A percentile compares a stretch with the other conserved stretches of the same genome.
phyloP scores from a whole-genome alignment of 78 protist genomes.

The Cavenderia fasciculata region DNA sequence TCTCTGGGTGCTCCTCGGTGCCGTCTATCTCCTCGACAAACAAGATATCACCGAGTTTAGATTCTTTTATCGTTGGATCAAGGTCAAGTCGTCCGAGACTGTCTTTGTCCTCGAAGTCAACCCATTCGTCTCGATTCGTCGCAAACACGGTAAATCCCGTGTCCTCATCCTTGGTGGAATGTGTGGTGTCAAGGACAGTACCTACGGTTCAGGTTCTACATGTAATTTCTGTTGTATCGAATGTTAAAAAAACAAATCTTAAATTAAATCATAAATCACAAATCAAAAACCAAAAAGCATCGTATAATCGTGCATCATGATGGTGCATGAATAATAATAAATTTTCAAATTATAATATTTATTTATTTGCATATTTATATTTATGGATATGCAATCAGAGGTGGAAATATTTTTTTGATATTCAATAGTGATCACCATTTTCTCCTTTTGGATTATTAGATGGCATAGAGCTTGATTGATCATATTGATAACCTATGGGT shows the following conservation, averaged over 20 bases:
- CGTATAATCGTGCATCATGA: too few relatives aligned
- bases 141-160: neutral
- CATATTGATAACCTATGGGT: too few relatives aligned
- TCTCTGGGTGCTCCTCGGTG: constrained; percentile 43
- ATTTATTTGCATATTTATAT: too few relatives aligned
- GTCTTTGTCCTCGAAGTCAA: constrained; percentile 27
- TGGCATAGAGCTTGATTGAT: too few relatives aligned
- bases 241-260: constrained; percentile 25
- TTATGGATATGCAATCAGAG: too few relatives aligned
- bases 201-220: neutral
- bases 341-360: too few relatives aligned
- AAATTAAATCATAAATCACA: too few relatives aligned
- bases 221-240: constrained; percentile 51
- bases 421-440: too few relatives aligned
- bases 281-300: too few relatives aligned
- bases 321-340: too few relatives aligned
- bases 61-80: constrained; percentile 52
- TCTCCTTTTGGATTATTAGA: too few relatives aligned
- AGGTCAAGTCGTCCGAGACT: constrained; percentile 11
- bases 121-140: constrained; percentile 37
- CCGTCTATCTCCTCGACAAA: constrained; percentile 1
- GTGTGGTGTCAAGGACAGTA: constrained; percentile 30
- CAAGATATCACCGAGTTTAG: constrained; percentile 17
- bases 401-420: too few relatives aligned
- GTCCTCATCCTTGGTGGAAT: constrained; percentile 45